A percentile compares a stretch with the other conserved stretches of the same genome.
These are phyloP conservation scores for Glycine tomentella DNA, from an alignment of 306 rosid species.

Conservation along the genomic window DNA sequence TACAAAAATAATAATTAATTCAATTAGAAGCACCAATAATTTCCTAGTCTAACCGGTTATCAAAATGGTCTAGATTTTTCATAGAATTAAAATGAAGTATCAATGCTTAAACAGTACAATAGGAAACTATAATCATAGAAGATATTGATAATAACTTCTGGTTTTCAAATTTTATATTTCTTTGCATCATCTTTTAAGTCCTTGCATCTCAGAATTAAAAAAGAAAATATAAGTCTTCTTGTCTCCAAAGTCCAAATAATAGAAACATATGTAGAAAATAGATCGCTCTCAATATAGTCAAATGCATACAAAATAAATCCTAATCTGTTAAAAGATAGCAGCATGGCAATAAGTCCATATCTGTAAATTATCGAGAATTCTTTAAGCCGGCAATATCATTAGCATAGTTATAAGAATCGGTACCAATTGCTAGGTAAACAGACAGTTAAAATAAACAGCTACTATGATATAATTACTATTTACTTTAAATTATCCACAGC, in stretches of 20 bases:
- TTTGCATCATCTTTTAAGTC: not conserved
- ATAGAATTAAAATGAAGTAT: not conserved
- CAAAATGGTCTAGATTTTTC: conserved; percentile 27
- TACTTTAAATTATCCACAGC: not conserved
- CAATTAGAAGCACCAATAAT: conserved; percentile 34
- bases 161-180: not conserved
- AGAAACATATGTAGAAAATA: not conserved
- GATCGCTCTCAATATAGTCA: not conserved
- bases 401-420: not conserved
- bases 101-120: not conserved
- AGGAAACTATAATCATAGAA: not conserved
- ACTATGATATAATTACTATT: not conserved
- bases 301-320: not conserved
- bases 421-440: not conserved
- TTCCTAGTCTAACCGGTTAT: not conserved
- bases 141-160: not conserved
- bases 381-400: not conserved
- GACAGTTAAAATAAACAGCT: not conserved
- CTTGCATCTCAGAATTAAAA: not conserved
- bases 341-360: not conserved
- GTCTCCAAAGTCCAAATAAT: not conserved
- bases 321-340: not conserved
- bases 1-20: conserved; percentile 7
- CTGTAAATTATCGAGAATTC: conserved; percentile 4
- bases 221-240: conserved; percentile 9